phyloP scores from a whole-genome alignment of 2,329 filamentous ascomycete species.

The Ophiostoma angusticollis region DNA sequence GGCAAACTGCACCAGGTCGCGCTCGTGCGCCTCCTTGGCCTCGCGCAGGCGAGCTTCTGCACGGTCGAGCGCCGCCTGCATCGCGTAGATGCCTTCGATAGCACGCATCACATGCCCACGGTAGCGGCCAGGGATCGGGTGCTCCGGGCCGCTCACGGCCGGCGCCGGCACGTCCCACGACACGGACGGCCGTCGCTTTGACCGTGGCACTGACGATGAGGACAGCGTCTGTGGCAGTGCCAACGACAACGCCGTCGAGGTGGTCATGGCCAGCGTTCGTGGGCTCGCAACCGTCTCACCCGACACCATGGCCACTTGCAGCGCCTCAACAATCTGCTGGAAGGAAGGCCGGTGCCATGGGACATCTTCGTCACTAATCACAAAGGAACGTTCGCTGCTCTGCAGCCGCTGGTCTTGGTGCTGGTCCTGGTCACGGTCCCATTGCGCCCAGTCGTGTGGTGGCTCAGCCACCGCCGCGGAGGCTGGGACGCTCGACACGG shows the following conservation, averaged over 20 bases:
- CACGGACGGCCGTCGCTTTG: background rate
- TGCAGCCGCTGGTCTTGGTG: too few species aligned
- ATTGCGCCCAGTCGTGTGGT: background rate
- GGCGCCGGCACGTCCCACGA: background rate
- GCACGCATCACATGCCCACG: constrained; percentile 29
- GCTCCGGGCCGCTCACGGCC: background rate
- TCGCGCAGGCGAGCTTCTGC: constrained; percentile 18
- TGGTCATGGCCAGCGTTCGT: too few species aligned
- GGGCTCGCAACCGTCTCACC: constrained; percentile 15
- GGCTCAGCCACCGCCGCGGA: too few species aligned
- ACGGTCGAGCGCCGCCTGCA: constrained; percentile 16
- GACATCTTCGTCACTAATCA: constrained; percentile 11
- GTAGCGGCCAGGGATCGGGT: constrained; percentile 27
- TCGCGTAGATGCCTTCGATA: constrained; percentile 23
- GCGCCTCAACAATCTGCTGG: constrained; percentile 30
- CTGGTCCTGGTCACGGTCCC: background rate
- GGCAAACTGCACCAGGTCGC: constrained; percentile 24
- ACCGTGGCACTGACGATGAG: background rate
- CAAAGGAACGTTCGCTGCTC: background rate
- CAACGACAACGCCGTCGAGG: background rate
- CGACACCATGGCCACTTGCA: constrained; percentile 30
- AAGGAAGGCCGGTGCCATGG: constrained; percentile 29
- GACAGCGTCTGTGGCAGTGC: background rate
- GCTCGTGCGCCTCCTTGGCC: constrained; percentile 18
- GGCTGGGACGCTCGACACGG: too few species aligned